phyloP scores from a whole-genome alignment of 768 basidiomycete genomes.

The Lepiota brunneoincarnata region DNA sequence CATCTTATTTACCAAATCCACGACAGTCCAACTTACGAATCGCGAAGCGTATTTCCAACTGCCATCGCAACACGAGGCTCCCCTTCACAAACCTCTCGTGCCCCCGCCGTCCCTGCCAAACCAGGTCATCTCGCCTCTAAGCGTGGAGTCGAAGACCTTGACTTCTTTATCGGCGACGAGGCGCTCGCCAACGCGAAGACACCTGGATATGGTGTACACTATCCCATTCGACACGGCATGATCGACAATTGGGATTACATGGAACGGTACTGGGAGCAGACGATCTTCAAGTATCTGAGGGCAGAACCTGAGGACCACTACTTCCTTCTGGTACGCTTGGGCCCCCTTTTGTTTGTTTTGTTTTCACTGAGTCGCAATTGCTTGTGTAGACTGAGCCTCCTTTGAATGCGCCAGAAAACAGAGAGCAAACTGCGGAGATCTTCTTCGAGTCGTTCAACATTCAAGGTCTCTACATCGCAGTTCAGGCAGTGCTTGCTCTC shows the following conservation, averaged over 20 bases:
- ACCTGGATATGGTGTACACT: constrained; percentile 89
- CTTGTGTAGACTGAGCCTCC: constrained; percentile 90
- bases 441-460: constrained; percentile 99
- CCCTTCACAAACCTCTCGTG: constrained; percentile 58
- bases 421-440: constrained; percentile 98
- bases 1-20: neutral
- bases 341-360: neutral
- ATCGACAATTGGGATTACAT: constrained; percentile 99
- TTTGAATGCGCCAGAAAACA: constrained; percentile 96
- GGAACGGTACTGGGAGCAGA: constrained; percentile 99
- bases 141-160: constrained; percentile 96
- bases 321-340: constrained; percentile 81
- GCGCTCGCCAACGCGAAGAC: constrained; percentile 96
- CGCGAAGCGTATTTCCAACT: constrained; percentile 87
- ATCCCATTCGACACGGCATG: constrained; percentile 96
- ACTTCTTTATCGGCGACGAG: constrained; percentile 99
- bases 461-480: constrained; percentile 96
- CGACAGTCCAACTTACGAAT: constrained; percentile 9
- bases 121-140: constrained; percentile 93
- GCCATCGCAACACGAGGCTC: constrained; percentile 91
- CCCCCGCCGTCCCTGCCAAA: constrained; percentile 78
- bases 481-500: constrained; percentile 96
- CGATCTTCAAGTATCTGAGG: constrained; percentile 98
- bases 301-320: constrained; percentile 99
- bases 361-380: neutral